phyloP scores from a whole-genome alignment of 108 stramenopile species.

The Parmales sp. region DNA sequence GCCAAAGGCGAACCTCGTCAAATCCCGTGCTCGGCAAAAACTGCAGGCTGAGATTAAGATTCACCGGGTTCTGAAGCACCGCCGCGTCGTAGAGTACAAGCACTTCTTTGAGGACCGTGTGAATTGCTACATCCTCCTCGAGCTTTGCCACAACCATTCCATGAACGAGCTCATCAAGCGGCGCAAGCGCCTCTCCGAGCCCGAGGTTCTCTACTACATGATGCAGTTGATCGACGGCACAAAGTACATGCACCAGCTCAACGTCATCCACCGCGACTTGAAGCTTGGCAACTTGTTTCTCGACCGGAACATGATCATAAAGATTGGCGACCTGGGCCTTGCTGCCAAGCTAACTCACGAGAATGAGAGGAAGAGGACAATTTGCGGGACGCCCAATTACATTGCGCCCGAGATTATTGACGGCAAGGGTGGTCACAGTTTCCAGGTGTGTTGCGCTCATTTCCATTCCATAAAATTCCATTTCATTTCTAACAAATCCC shows the following conservation, averaged over 20 bases:
- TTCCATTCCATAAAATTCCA: too few species aligned
- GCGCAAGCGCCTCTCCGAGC: slow-evolving; percentile 74
- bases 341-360: slow-evolving; percentile 70
- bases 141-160: slow-evolving; percentile 92
- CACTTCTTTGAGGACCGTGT: slow-evolving; percentile 93
- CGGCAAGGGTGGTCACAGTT: slow-evolving; percentile 80
- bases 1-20: slow-evolving; percentile 78
- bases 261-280: slow-evolving; percentile 95
- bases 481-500: too few species aligned
- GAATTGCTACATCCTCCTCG: slow-evolving; percentile 95
- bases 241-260: slow-evolving; percentile 73
- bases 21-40: slow-evolving; percentile 79
- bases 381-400: slow-evolving; percentile 99
- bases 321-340: slow-evolving; percentile 94
- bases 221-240: slow-evolving; percentile 77
- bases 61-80: slow-evolving; percentile 85
- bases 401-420: slow-evolving; percentile 98
- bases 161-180: slow-evolving; percentile 88
- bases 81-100: slow-evolving; percentile 84
- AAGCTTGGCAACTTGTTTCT: slow-evolving; percentile 98
- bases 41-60: slow-evolving; percentile 98
- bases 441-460: too few species aligned
- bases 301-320: slow-evolving; percentile 58
- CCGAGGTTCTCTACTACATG: slow-evolving; percentile 67
- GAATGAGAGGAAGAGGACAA: slow-evolving; percentile 84